Evolutionary conservation across 2,329 filamentous ascomycete species (phyloP).

Genomic region (Aspergillus fumigatiaffinis): DNA sequence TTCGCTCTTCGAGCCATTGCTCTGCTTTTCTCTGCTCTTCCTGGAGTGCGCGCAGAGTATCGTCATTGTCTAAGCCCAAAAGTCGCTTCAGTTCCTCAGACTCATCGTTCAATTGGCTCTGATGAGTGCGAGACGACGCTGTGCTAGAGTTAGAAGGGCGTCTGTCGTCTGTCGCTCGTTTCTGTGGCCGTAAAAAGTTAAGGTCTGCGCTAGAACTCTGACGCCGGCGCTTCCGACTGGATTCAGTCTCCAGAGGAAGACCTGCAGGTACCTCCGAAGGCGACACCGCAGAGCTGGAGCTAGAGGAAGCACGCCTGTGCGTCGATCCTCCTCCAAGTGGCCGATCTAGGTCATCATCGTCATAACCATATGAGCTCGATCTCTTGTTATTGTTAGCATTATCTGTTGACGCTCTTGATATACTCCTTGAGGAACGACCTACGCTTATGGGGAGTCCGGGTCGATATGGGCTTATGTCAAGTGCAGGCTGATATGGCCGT

Average conservation of each 20-base stretch:
- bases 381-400: not conserved
- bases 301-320: not conserved
- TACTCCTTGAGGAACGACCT: not conserved
- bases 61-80: constrained; percentile 22
- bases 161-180: constrained; percentile 6
- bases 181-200: constrained; percentile 6
- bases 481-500: not conserved
- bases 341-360: not conserved
- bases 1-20: constrained; percentile 25
- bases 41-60: constrained; percentile 22
- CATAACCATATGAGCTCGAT: not conserved
- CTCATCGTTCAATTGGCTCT: constrained; percentile 1
- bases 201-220: constrained; percentile 1
- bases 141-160: not conserved
- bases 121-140: not conserved
- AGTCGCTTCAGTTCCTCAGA: constrained; percentile 18
- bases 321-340: not conserved
- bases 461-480: not conserved
- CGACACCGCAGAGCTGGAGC: not conserved
- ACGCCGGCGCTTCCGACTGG: constrained; percentile 15
- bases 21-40: constrained; percentile 31
- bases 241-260: constrained; percentile 1
- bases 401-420: not conserved
- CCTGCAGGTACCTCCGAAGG: not conserved
- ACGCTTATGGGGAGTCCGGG: not conserved